A percentile compares a stretch with the other conserved stretches of the same genome.
Evolutionary conservation across 2,329 filamentous ascomycete species (phyloP).

Genomic region (Diplodia mutila): DNA sequence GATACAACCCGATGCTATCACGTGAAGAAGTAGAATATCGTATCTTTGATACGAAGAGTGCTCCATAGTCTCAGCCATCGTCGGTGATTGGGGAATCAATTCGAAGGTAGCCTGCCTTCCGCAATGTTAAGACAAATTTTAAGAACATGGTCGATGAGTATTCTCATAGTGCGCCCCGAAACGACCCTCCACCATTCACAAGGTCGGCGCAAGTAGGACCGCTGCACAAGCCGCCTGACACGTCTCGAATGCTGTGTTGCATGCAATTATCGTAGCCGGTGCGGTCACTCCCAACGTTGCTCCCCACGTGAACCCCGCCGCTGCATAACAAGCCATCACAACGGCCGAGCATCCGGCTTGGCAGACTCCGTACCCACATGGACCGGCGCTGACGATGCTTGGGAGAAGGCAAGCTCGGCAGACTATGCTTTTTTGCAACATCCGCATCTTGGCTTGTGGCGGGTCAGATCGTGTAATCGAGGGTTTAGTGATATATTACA

Average conservation of each 20-base stretch:
- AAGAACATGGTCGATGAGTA: too few species aligned
- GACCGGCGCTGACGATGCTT: slow-evolving; percentile 36
- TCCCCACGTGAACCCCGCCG: slow-evolving; percentile 50
- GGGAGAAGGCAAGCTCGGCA: neutral
- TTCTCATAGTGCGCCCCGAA: neutral
- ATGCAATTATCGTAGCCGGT: slow-evolving; percentile 48
- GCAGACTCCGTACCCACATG: slow-evolving; percentile 50
- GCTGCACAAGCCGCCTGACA: slow-evolving; percentile 52
- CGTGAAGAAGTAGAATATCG: too few species aligned
- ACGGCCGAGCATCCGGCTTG: slow-evolving; percentile 53
- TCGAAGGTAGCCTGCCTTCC: too few species aligned
- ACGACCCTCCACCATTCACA: slow-evolving; percentile 29
- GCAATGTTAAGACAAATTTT: too few species aligned
- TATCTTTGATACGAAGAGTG: too few species aligned
- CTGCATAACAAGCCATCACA: slow-evolving; percentile 53
- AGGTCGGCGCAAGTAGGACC: slow-evolving; percentile 40
- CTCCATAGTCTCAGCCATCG: too few species aligned
- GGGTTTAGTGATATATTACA: neutral
- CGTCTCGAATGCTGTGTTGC: slow-evolving; percentile 51
- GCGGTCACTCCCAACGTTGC: slow-evolving; percentile 44
- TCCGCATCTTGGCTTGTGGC: neutral
- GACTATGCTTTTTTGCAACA: neutral
- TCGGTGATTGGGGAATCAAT: too few species aligned
- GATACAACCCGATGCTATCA: too few species aligned
- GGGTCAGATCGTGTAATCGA: neutral